Evolutionary conservation across 345 rosid genomes (phyloP), one percentile per base, ranked within the genome.

Genomic region (Lepidium didymum): DNA sequence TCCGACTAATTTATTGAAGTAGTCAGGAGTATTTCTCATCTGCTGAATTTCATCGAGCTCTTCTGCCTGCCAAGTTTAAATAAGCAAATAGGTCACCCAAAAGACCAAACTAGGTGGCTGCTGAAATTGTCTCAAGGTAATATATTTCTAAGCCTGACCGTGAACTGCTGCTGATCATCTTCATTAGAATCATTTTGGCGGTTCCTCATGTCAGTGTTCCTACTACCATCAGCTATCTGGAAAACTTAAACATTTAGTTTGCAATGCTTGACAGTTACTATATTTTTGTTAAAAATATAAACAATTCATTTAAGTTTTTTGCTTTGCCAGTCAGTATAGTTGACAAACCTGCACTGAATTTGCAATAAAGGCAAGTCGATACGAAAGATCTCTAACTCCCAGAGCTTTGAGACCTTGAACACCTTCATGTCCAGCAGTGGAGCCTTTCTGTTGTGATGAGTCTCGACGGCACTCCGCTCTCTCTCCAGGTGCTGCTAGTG

Each of bases 311-410:
- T 16, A 27, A 33, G 10, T n/a, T 70, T 51, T 41, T 51, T 41
- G 4, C 45, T 31, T 51, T 46, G 15, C 41, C 45, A n/a, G 45
- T 5, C 58, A 55, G 43, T 8, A 41, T 8, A 9, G 62, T 49
- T 51, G 42, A 78, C 79, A 73, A 80, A 93, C 98, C 97, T 91
- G 96, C 55, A 89, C 95, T 21, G 97, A 94, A 76, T 89, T 94
- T 21, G 97, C 97, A 15, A 94, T 89, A 75, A 91, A 94, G 14
- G 96, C 91, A 52, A 94, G 91, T 36, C 96, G 89, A 68, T 91
- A 94, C 18, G 95, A 91, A 56, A 94, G 92, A 70, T 91, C 96
- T 80, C 96, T 83, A 55, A 94, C 99, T 74, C 99, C 99, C 71
- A 91, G 58, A 15, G 97, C 85, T 56, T 87, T 83, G 33, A 91